Percentiles rank a stretch among this genome's conserved stretches.
Evolutionary conservation across 2,329 filamentous ascomycete genomes (phyloP).

Genomic region (Trichoderma aggressivum): DNA sequence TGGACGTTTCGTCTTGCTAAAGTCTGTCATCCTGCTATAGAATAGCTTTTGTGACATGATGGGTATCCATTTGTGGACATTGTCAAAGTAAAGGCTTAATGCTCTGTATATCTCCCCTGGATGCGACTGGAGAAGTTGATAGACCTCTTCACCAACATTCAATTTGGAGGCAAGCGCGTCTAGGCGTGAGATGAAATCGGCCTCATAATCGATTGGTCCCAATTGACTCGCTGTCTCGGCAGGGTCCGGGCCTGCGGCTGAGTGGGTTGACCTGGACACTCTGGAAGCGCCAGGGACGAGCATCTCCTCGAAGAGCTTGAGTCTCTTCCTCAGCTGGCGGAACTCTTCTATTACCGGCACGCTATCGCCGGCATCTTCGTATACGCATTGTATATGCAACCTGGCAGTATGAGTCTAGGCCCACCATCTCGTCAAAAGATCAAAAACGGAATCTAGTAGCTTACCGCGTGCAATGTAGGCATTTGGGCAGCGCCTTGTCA

Average conservation of each 20-base stretch:
- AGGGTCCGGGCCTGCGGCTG: background rate
- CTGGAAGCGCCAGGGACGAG: constrained; percentile 1
- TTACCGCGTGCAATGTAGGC: constrained; percentile 11
- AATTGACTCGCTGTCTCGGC: background rate
- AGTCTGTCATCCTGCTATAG: constrained; percentile 4
- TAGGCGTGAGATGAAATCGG: constrained; percentile 2
- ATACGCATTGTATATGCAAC: constrained; percentile 6
- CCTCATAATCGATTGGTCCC: background rate
- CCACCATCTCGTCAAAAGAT: background rate
- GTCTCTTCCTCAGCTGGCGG: constrained; percentile 9
- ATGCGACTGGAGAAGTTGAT: constrained; percentile 8
- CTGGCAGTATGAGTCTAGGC: background rate
- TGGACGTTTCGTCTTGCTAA: constrained; percentile 8
- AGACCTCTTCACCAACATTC: constrained; percentile 7
- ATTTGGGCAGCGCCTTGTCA: constrained; percentile 9
- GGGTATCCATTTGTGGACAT: constrained; percentile 16
- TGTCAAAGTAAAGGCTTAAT: constrained; percentile 11
- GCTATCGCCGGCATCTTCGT: constrained; percentile 5
- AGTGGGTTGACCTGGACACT: background rate
- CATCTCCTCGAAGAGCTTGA: constrained; percentile 9
- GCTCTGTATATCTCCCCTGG: constrained; percentile 13
- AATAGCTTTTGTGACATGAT: constrained; percentile 16
- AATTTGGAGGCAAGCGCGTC: background rate
- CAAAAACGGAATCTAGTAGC: background rate
- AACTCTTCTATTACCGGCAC: constrained; percentile 13